Base-by-base conservation (phyloP, 306 rosid genomes). In the Pyrus pyrifolia region DNA sequence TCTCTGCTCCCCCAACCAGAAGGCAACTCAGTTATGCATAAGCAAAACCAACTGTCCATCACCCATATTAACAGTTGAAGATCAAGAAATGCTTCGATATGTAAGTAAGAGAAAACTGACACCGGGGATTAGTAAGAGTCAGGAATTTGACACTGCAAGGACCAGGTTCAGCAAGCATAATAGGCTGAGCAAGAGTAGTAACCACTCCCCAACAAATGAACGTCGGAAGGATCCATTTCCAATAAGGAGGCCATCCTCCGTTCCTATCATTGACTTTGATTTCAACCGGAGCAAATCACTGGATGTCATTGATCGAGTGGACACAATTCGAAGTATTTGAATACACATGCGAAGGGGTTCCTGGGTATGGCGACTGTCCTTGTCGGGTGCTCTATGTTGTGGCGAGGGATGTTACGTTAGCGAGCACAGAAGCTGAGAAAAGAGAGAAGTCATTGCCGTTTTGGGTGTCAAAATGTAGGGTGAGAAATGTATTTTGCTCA, bases 71-170 rank as follows among this genome's bases (percentile, higher is more conserved):
- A 91, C 99, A 1, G 60, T 93, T 5, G 98, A 96, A 87, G 99
- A 96, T 74, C 91, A 88, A 76, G 96, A 93, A 80, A 92, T 96
- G 98, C 99, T 96, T 63, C 83, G 82, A 17, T 90, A 92, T 4
- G 99, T 92, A 21, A 85, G 88, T 62, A 90, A 89, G 88, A 81
- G 97, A 83, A 95, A 89, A 80, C 86, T 86, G 42, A 92, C 98
- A 1, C 99, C 98, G 0, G 99, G 97, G 70, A 93, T 92, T 58
- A 96, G 98, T 23, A 96, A 96, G 89, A 96, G 99, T 83, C 99
- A 91, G 75, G 98, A 96, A 79, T 93, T 96, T 62, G 90, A 75
- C 85, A 88, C 91, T 11, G 87, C 85, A 30, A 91, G 85, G 80
- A 83, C 78, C 53, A 92, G 93, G 86, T 82, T 92, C 79, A 84